A percentile compares a stretch with the other conserved stretches of the same genome.
Evolutionary conservation across 208 protist species (phyloP).

Genomic region (Trichomonas tenax): DNA sequence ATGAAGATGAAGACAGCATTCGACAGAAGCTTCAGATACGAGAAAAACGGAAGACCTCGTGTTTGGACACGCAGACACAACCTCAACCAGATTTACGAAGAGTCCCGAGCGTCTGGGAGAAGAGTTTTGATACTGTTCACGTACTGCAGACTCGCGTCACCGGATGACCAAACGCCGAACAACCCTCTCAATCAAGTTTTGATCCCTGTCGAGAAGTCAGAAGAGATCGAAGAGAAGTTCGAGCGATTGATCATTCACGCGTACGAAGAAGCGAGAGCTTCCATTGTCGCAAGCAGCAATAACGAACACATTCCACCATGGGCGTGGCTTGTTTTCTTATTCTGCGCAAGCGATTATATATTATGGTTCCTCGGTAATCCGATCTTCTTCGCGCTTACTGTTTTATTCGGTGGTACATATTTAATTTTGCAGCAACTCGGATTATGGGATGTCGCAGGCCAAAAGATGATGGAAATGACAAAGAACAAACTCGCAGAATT

Average conservation of each 20-base stretch:
- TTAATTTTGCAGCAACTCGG: not conserved
- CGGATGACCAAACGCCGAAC: not conserved
- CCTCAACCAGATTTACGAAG: not conserved
- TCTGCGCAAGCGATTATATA: not conserved
- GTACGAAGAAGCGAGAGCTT: not conserved
- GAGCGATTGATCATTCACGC: not conserved
- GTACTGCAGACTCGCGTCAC: not conserved
- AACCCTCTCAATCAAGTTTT: not conserved
- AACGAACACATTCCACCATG: not conserved
- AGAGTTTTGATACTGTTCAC: not conserved
- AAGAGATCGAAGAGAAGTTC: not conserved
- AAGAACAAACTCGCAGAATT: not conserved
- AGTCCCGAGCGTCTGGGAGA: not conserved
- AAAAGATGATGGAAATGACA: not conserved
- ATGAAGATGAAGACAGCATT: constrained; percentile 9
- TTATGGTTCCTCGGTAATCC: not conserved
- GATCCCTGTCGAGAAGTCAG: not conserved
- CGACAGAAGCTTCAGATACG: not conserved
- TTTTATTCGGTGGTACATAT: not conserved
- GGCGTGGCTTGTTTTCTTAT: not conserved
- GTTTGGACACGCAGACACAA: not conserved
- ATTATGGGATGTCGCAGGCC: not conserved
- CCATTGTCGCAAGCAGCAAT: not conserved
- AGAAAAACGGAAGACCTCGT: not conserved
- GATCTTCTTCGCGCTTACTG: not conserved